These are phyloP conservation scores for Hepatocystis sp. DNA, from an alignment of 169 alveolate genomes.

Conservation along the genomic window DNA sequence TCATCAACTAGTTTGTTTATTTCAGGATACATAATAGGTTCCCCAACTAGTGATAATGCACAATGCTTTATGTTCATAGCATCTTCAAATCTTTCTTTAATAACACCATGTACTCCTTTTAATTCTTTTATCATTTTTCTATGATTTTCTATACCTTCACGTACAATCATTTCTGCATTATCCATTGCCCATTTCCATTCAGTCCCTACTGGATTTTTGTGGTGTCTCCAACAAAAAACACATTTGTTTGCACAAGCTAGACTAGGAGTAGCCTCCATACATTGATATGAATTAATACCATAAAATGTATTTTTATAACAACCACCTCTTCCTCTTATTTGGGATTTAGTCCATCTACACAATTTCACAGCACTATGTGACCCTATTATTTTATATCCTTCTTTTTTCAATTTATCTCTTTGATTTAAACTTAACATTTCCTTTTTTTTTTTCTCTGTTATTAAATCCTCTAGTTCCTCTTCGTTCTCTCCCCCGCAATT, in stretches of 20 bases:
- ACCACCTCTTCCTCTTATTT: slow-evolving; percentile 91
- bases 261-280: slow-evolving; percentile 94
- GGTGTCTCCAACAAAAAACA: slow-evolving; percentile 95
- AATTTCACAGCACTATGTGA: slow-evolving; percentile 93
- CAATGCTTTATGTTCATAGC: slow-evolving; percentile 86
- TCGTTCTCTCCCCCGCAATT: slow-evolving; percentile 7
- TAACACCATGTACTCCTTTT: slow-evolving; percentile 82
- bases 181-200: slow-evolving; percentile 91
- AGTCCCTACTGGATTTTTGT: slow-evolving; percentile 91
- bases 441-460: slow-evolving; percentile 16
- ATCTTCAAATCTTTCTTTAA: slow-evolving; percentile 78
- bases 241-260: slow-evolving; percentile 94
- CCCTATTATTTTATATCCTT: slow-evolving; percentile 90
- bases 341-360: slow-evolving; percentile 93
- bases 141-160: slow-evolving; percentile 81
- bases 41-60: slow-evolving; percentile 92
- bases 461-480: slow-evolving; percentile 80
- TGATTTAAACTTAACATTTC: slow-evolving; percentile 81
- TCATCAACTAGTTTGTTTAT: slow-evolving; percentile 88
- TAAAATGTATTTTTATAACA: slow-evolving; percentile 93
- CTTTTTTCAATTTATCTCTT: slow-evolving; percentile 76
- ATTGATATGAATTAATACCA: slow-evolving; percentile 91
- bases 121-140: slow-evolving; percentile 81
- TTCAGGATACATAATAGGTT: slow-evolving; percentile 93
- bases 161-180: slow-evolving; percentile 84